phyloP scores from a whole-genome alignment of 2,329 filamentous ascomycete genomes.

The Phoma sp. region DNA sequence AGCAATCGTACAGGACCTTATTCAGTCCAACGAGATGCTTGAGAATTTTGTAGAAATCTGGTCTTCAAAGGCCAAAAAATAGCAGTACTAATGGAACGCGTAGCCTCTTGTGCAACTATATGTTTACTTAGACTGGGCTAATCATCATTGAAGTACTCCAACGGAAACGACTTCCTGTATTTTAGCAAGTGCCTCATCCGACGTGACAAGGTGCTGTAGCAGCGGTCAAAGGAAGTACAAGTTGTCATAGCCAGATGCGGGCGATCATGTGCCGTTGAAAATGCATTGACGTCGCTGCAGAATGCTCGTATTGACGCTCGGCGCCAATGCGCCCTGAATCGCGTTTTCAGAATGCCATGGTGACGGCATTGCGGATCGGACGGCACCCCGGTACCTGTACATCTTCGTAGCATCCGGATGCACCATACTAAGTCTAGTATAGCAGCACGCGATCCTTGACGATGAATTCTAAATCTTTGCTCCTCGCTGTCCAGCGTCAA shows the following conservation, averaged over 20 bases:
- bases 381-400: conserved; percentile 13
- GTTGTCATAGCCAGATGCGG: not conserved
- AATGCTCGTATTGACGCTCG: conserved; percentile 9
- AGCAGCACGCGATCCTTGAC: conserved; percentile 4
- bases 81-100: too few species aligned
- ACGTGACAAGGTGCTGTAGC: not conserved
- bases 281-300: conserved; percentile 14
- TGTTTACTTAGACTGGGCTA: too few species aligned
- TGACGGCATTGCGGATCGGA: conserved; percentile 11
- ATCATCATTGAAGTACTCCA: too few species aligned
- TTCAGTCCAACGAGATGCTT: too few species aligned
- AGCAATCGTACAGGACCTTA: too few species aligned
- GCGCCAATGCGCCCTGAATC: conserved; percentile 14
- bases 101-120: too few species aligned
- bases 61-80: too few species aligned
- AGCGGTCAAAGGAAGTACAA: not conserved
- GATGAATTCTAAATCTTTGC: not conserved
- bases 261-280: not conserved
- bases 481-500: not conserved
- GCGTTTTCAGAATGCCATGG: conserved; percentile 4
- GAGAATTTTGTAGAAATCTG: too few species aligned
- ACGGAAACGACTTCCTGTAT: too few species aligned
- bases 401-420: conserved; percentile 7
- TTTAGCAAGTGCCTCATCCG: too few species aligned
- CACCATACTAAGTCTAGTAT: conserved; percentile 12